phyloP scores from a whole-genome alignment of 2,329 filamentous ascomycete genomes.

The Cladophialophora yegresii region DNA sequence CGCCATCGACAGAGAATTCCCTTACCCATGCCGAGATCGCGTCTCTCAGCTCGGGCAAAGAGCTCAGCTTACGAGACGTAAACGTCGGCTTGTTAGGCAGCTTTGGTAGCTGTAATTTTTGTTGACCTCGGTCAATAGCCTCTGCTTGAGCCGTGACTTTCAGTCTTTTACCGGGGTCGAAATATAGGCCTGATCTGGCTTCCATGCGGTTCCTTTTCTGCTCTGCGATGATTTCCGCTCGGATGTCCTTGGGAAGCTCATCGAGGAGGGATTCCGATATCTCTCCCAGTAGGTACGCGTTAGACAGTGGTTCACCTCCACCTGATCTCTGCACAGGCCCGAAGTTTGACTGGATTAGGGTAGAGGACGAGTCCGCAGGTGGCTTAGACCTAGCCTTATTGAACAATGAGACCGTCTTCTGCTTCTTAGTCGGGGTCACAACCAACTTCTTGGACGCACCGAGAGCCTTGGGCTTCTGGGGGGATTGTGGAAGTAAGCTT shows the following conservation, averaged over 20 bases:
- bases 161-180: constrained; percentile 41
- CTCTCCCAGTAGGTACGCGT: constrained; percentile 40
- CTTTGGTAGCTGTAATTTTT: constrained; percentile 52
- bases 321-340: constrained; percentile 44
- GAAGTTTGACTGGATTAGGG: constrained; percentile 74
- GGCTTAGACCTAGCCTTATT: constrained; percentile 54
- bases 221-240: constrained; percentile 75
- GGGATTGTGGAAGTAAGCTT: constrained; percentile 57
- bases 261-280: constrained; percentile 74
- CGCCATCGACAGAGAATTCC: constrained; percentile 71
- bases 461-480: constrained; percentile 45
- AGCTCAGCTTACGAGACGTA: constrained; percentile 59
- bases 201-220: constrained; percentile 64
- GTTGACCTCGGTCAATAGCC: constrained; percentile 39
- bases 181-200: constrained; percentile 55
- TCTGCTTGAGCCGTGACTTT: constrained; percentile 28
- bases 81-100: constrained; percentile 60
- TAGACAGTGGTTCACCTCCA: constrained; percentile 26
- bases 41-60: constrained; percentile 66
- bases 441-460: constrained; percentile 47
- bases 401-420: constrained; percentile 43
- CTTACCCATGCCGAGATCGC: constrained; percentile 76
- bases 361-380: constrained; percentile 58
- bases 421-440: constrained; percentile 69
- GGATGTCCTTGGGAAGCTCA: constrained; percentile 78